phyloP scores from a whole-genome alignment of 805 yeast genomes.

The Lachancea dasiensis region DNA sequence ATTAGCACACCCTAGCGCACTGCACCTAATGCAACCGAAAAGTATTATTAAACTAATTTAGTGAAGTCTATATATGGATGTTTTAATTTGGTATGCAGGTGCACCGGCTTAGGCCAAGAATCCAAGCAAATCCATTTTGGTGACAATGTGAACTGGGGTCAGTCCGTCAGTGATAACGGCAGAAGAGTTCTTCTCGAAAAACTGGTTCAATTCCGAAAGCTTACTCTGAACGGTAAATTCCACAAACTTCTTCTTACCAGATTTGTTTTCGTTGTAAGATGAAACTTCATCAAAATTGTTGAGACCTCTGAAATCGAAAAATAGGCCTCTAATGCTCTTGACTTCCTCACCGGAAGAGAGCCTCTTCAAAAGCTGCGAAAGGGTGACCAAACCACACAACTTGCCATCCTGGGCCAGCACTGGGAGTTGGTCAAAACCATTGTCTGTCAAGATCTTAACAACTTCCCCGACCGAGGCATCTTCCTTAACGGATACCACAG shows the following conservation, averaged over 20 bases:
- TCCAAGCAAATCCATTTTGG: conserved; percentile 77
- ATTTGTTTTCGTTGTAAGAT: conserved; percentile 55
- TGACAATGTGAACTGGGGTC: conserved; percentile 76
- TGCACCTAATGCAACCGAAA: background rate
- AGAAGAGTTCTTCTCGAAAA: conserved; percentile 79
- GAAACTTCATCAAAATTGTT: conserved; percentile 54
- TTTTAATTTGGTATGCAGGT: no score
- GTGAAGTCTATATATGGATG: conserved; percentile 1
- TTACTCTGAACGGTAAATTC: conserved; percentile 61
- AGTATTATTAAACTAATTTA: conserved; percentile 2
- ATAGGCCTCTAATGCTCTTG: conserved; percentile 39
- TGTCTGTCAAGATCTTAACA: conserved; percentile 60
- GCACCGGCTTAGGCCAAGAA: conserved; percentile 30
- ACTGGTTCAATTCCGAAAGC: conserved; percentile 61
- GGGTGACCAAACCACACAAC: conserved; percentile 68
- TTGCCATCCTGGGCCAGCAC: conserved; percentile 55
- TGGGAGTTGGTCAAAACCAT: conserved; percentile 83
- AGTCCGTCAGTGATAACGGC: conserved; percentile 75
- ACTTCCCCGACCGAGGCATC: conserved; percentile 57
- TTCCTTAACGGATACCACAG: conserved; percentile 68
- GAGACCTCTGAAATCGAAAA: conserved; percentile 70
- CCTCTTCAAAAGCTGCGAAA: conserved; percentile 63
- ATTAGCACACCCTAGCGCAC: background rate
- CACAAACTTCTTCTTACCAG: conserved; percentile 60
- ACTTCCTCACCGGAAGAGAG: conserved; percentile 59